Percentiles rank a stretch among this genome's conserved stretches.
phyloP scores from a whole-genome alignment of 495 filamentous ascomycete genomes.

The Penicillium malachiteum region DNA sequence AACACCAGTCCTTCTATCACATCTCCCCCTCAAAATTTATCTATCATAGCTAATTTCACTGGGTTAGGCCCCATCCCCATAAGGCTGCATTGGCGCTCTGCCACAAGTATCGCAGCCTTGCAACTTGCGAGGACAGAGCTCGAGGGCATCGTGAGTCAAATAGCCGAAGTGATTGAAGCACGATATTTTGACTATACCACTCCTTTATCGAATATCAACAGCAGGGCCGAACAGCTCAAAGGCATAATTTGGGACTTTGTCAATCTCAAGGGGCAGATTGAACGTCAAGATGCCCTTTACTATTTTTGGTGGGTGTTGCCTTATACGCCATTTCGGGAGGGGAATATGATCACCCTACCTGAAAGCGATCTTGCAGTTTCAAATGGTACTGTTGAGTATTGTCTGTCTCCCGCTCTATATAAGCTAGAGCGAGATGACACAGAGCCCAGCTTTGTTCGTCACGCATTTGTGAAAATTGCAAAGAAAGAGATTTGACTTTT shows the following conservation, averaged over 20 bases:
- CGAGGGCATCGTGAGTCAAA: background rate
- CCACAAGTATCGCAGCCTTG: constrained; percentile 8
- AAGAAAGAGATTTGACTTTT: too few relatives aligned
- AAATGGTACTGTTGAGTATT: background rate
- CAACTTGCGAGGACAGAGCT: background rate
- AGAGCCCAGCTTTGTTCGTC: constrained; percentile 3
- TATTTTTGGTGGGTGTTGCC: constrained; percentile 12
- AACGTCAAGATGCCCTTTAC: constrained; percentile 20
- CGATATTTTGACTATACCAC: background rate
- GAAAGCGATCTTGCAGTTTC: background rate
- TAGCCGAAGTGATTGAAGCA: background rate
- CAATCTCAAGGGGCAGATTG: constrained; percentile 19
- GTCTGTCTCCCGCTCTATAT: constrained; percentile 15
- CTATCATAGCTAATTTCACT: background rate
- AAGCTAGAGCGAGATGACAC: background rate
- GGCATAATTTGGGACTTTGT: constrained; percentile 11
- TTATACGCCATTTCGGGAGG: background rate
- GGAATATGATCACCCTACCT: constrained; percentile 8
- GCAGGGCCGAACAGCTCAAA: constrained; percentile 3
- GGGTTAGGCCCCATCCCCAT: constrained; percentile 4
- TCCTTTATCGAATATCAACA: background rate
- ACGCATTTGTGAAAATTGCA: constrained; percentile 7
- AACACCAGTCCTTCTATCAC: too few relatives aligned
- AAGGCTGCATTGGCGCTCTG: constrained; percentile 15
- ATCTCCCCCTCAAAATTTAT: too few relatives aligned